Evolutionary conservation across 179 eudicot species (phyloP).

Genomic region (Drosera spatulata): DNA sequence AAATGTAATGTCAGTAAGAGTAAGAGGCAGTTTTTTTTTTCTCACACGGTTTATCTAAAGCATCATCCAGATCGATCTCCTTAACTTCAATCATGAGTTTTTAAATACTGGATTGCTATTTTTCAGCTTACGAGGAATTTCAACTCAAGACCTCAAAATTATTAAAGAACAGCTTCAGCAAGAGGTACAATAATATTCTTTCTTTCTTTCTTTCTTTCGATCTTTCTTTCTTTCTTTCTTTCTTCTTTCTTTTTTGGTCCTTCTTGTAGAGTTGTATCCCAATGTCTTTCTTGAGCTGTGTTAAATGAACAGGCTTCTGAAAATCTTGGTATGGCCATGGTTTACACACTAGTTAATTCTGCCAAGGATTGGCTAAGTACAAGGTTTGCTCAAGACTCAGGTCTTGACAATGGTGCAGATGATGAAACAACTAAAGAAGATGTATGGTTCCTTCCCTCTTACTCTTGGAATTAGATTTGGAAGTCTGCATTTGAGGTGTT

Average conservation of each 20-base stretch:
- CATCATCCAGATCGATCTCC: too few relatives aligned
- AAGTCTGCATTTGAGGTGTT: too few relatives aligned
- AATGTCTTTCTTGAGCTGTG: too few relatives aligned
- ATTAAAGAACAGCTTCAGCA: slow-evolving; percentile 73
- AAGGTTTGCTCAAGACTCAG: slow-evolving; percentile 61
- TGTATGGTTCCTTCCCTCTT: slow-evolving; percentile 22
- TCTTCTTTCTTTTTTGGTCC: too few relatives aligned
- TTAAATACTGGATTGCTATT: neutral
- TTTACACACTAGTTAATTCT: slow-evolving; percentile 78
- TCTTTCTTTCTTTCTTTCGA: too few relatives aligned
- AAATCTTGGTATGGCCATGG: slow-evolving; percentile 98
- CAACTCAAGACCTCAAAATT: slow-evolving; percentile 46
- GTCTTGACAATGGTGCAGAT: slow-evolving; percentile 23
- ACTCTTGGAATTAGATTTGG: neutral
- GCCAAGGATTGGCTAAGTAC: slow-evolving; percentile 91
- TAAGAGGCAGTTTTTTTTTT: too few relatives aligned
- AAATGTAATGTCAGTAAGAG: too few relatives aligned
- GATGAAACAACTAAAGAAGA: slow-evolving; percentile 67
- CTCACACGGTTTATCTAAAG: too few relatives aligned
- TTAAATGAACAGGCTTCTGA: slow-evolving; percentile 53
- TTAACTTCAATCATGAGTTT: too few relatives aligned
- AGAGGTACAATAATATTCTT: slow-evolving; percentile 36
- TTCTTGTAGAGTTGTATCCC: too few relatives aligned
- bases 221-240: too few relatives aligned
- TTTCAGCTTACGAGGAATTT: slow-evolving; percentile 67